A percentile compares a stretch with the other conserved stretches of the same genome.
Evolutionary conservation across 1,284 basidiomycete species (phyloP).

Genomic region (Ceratobasidium sp.): DNA sequence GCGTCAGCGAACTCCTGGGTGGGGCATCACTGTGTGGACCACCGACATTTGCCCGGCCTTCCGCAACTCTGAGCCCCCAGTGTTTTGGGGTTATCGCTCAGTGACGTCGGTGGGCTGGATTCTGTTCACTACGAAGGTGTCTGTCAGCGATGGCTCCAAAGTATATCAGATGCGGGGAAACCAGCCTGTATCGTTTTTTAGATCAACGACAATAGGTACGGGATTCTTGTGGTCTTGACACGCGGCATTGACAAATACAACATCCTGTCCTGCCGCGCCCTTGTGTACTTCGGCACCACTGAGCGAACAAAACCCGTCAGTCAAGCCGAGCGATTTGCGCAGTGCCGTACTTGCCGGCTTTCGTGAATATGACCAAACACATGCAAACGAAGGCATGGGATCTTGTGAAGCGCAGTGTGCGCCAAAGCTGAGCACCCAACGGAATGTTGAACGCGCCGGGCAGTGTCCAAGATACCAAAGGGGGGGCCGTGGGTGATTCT

Average conservation of each 20-base stretch:
- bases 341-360: slow-evolving; percentile 25
- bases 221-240: slow-evolving; percentile 5
- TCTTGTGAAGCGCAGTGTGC: slow-evolving; percentile 46
- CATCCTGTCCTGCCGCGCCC: slow-evolving; percentile 45
- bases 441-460: slow-evolving; percentile 36
- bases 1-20: background rate
- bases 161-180: background rate
- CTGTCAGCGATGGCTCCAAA: background rate
- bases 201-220: slow-evolving; percentile 22
- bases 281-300: slow-evolving; percentile 45
- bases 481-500: slow-evolving; percentile 50
- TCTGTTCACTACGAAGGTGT: background rate
- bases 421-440: slow-evolving; percentile 47
- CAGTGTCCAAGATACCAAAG: slow-evolving; percentile 47
- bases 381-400: slow-evolving; percentile 48
- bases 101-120: background rate
- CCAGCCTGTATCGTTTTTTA: background rate
- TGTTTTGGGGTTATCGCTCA: background rate
- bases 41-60: background rate
- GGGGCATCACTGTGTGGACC: background rate
- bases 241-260: slow-evolving; percentile 59
- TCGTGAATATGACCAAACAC: slow-evolving; percentile 52
- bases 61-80: background rate
- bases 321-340: background rate
- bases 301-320: slow-evolving; percentile 37